Evolutionary conservation across 345 rosid species (phyloP).

Genomic region (rapeseed (Brassica napus)): Da-Ae NC_063441.1:17755501-17756000

Average conservation of each 20-base stretch:
- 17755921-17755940: constrained; percentile 94
- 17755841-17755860: constrained; percentile 91
- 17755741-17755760: constrained; percentile 43
- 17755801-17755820: constrained; percentile 97
- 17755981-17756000: constrained; percentile 71
- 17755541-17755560: constrained; percentile 85
- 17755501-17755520: constrained; percentile 59
- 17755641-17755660: constrained; percentile 41
- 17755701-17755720: constrained; percentile 86
- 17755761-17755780: constrained; percentile 73
- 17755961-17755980: constrained; percentile 79
- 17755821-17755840: constrained; percentile 84
- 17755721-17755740: constrained; percentile 49
- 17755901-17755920: constrained; percentile 97
- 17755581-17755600: constrained; percentile 68
- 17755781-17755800: constrained; percentile 78
- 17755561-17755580: constrained; percentile 61
- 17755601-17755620: constrained; percentile 47
- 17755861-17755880: constrained; percentile 75
- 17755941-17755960: constrained; percentile 82
- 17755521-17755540: constrained; percentile 54
- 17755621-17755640: constrained; percentile 40
- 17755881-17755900: constrained; percentile 95
- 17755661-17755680: constrained; percentile 53
- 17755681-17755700: constrained; percentile 84